A percentile compares a stretch with the other conserved stretches of the same genome.
Conservation (phyloP, 2,329 filamentous ascomycete species). For the Aspergillus sp. region DNA sequence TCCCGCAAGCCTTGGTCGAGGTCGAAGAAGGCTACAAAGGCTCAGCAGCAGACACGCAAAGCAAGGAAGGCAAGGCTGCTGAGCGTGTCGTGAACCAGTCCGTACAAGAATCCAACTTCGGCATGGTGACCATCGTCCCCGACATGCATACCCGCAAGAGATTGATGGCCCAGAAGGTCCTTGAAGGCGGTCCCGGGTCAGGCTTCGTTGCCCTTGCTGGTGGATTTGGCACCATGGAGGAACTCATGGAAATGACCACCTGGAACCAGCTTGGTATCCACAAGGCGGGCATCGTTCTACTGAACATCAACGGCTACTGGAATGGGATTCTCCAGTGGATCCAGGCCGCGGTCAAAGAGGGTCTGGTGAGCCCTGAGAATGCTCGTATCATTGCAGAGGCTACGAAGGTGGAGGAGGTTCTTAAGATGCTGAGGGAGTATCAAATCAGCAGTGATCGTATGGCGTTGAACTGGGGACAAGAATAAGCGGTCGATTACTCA, state of each 20-base stretch:
- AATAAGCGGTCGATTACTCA: constrained; percentile 44
- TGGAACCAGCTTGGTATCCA: constrained; percentile 99
- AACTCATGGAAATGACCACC: constrained; percentile 87
- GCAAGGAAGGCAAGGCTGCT: constrained; percentile 46
- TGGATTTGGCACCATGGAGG: constrained; percentile 93
- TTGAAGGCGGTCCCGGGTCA: constrained; percentile 75
- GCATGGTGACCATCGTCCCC: constrained; percentile 80
- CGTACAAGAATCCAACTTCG: constrained; percentile 59
- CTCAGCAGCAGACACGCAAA: constrained; percentile 35
- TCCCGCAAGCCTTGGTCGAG: constrained; percentile 79
- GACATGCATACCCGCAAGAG: constrained; percentile 98
- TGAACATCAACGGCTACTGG: constrained; percentile 91
- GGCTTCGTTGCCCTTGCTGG: constrained; percentile 88
- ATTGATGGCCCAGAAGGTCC: constrained; percentile 87
- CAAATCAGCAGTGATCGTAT: constrained; percentile 72
- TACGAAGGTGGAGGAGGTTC: constrained; percentile 69
- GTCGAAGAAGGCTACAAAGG: constrained; percentile 59
- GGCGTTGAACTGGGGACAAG: constrained; percentile 77
- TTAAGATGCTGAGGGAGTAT: constrained; percentile 72
- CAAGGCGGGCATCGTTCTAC: constrained; percentile 72
- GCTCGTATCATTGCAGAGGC: constrained; percentile 78
- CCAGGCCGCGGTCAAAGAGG: constrained; percentile 69
- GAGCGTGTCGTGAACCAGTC: constrained; percentile 63
- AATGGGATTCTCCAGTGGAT: constrained; percentile 85
- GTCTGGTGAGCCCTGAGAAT: constrained; percentile 74